These are phyloP conservation scores for Teunomyces atbi DNA, from an alignment of 805 yeast genomes.

Conservation along the genomic window DNA sequence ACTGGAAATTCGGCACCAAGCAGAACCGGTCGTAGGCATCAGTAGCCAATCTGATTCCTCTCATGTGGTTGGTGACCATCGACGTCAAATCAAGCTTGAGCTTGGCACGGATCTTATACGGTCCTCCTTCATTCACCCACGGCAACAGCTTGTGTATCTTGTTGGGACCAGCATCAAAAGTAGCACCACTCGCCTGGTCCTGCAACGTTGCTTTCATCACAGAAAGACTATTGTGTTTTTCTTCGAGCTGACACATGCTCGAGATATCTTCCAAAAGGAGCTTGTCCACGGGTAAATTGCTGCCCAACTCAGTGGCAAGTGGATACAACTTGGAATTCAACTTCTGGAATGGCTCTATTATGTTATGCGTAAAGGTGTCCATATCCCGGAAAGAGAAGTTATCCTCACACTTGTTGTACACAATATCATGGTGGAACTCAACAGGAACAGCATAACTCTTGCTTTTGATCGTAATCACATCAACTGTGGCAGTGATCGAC, in stretches of 20 bases:
- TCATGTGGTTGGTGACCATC: constrained; percentile 11
- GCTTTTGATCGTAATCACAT: constrained; percentile 32
- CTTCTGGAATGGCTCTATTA: constrained; percentile 21
- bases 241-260: constrained; percentile 24
- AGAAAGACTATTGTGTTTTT: constrained; percentile 23
- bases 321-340: constrained; percentile 18
- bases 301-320: constrained; percentile 20
- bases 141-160: constrained; percentile 13
- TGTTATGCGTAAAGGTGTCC: constrained; percentile 26
- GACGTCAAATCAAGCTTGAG: constrained; percentile 15
- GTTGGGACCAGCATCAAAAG: background rate
- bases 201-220: constrained; percentile 10
- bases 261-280: constrained; percentile 28
- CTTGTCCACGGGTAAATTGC: constrained; percentile 26
- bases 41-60: background rate
- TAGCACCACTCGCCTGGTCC: constrained; percentile 1
- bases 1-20: constrained; percentile 41
- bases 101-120: background rate
- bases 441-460: constrained; percentile 35
- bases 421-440: constrained; percentile 36
- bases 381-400: constrained; percentile 1
- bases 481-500: constrained; percentile 16
- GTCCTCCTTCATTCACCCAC: background rate
- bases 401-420: constrained; percentile 21
- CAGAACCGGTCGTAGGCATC: constrained; percentile 23